Percentiles rank a stretch among this genome's conserved stretches.
phyloP scores from a whole-genome alignment of 164 flowering plant genomes.

The Umbilicus rupestris region DNA sequence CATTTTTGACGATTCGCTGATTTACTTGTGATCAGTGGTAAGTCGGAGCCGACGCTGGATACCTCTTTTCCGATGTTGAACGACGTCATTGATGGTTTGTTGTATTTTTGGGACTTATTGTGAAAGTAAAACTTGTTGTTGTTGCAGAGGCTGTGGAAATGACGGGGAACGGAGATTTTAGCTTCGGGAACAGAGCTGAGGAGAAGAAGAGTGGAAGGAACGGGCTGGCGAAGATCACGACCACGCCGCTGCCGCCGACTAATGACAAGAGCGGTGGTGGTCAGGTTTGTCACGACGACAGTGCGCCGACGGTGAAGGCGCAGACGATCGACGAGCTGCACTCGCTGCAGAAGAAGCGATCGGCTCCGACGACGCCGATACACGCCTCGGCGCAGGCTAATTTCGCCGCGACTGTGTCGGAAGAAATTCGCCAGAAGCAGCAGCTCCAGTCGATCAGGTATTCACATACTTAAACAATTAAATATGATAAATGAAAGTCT shows the following conservation, averaged over 20 bases:
- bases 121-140: background rate
- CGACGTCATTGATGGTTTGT: too few relatives aligned
- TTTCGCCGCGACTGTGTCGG: constrained; percentile 29
- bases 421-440: constrained; percentile 67
- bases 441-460: constrained; percentile 99
- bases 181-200: background rate
- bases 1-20: background rate
- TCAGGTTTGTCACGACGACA: constrained; percentile 55
- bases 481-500: too few relatives aligned
- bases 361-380: constrained; percentile 74
- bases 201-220: constrained; percentile 15
- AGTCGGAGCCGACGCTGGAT: too few relatives aligned
- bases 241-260: constrained; percentile 15
- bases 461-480: too few relatives aligned
- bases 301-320: constrained; percentile 49
- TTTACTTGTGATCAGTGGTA: background rate
- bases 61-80: too few relatives aligned
- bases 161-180: constrained; percentile 10
- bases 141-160: background rate
- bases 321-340: constrained; percentile 79
- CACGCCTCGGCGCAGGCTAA: constrained; percentile 27
- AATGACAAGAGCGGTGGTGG: constrained; percentile 13
- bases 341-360: constrained; percentile 64
- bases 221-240: constrained; percentile 39
- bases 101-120: too few relatives aligned